Percentiles rank a stretch among this genome's conserved stretches.
Evolutionary conservation across 2,329 filamentous ascomycete genomes (phyloP).

Genomic region (Claviceps citrina): DNA sequence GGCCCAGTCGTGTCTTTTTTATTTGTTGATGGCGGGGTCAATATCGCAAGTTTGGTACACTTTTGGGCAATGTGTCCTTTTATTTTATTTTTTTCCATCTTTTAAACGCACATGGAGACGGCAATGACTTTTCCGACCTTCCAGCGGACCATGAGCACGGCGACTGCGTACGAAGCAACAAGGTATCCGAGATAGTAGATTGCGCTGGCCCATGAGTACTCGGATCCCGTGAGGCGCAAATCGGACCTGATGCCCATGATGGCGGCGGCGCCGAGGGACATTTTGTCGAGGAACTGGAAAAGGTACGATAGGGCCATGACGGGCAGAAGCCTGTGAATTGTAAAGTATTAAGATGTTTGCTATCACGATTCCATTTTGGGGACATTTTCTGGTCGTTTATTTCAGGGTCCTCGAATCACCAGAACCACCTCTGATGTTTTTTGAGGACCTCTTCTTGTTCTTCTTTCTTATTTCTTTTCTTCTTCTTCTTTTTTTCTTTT

Average conservation of each 20-base stretch:
- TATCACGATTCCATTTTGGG: too few species aligned
- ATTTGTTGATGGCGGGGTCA: constrained; percentile 21
- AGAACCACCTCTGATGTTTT: too few species aligned
- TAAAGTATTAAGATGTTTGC: too few species aligned
- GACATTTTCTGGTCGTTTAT: too few species aligned
- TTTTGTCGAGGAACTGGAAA: constrained; percentile 48
- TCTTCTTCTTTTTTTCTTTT: too few species aligned
- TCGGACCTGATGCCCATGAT: constrained; percentile 33
- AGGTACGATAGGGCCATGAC: constrained; percentile 37
- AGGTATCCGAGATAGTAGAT: constrained; percentile 40
- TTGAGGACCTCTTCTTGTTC: too few species aligned
- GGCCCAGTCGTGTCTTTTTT: constrained; percentile 65
- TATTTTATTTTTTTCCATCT: too few species aligned
- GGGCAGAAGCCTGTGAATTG: constrained; percentile 32
- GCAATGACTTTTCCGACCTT: constrained; percentile 15
- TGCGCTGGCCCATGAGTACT: constrained; percentile 35
- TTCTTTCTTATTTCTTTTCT: too few species aligned
- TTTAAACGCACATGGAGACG: constrained; percentile 8
- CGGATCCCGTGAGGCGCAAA: constrained; percentile 28
- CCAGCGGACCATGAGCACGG: constrained; percentile 13
- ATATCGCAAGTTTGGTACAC: constrained; percentile 8
- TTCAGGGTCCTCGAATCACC: too few species aligned
- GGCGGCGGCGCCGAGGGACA: constrained; percentile 34
- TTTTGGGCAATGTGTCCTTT: constrained; percentile 4
- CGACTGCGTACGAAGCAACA: constrained; percentile 14